Conservation (phyloP, 2,329 filamentous ascomycete genomes). For the Trichoderma guizhouense region DNA sequence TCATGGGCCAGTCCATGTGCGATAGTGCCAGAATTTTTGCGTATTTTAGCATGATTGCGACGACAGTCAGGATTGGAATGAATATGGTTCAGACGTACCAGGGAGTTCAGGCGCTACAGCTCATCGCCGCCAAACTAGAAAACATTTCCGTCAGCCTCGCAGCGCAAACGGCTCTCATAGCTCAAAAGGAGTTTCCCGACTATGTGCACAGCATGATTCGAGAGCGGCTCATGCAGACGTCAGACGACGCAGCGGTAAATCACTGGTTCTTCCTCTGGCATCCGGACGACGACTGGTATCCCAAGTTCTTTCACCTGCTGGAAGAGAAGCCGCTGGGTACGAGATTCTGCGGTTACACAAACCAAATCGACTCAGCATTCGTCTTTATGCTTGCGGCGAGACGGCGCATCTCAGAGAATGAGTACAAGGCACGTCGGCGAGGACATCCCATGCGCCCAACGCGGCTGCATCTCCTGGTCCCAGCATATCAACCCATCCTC, state of each 20-base stretch:
- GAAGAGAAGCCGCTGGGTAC: conserved; percentile 33
- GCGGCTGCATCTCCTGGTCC: conserved; percentile 37
- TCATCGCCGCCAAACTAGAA: conserved; percentile 35
- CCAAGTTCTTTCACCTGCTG: conserved; percentile 38
- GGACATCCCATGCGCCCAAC: conserved; percentile 26
- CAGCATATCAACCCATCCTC: conserved; percentile 38
- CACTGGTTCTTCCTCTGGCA: conserved; percentile 42
- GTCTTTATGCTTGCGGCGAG: conserved; percentile 39
- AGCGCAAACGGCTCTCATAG: conserved; percentile 36
- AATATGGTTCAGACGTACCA: conserved; percentile 37
- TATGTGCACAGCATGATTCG: conserved; percentile 37
- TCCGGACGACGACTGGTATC: conserved; percentile 42
- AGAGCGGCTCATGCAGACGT: conserved; percentile 34
- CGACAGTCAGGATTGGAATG: conserved; percentile 31
- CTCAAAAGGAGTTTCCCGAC: conserved; percentile 36
- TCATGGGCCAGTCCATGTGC: conserved; percentile 34
- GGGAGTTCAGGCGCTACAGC: conserved; percentile 34
- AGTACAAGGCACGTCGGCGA: conserved; percentile 24
- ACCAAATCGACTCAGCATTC: conserved; percentile 39
- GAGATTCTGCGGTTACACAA: conserved; percentile 39
- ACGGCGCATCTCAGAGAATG: conserved; percentile 26
- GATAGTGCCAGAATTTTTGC: conserved; percentile 32
- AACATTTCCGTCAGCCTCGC: conserved; percentile 33
- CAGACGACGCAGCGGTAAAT: conserved; percentile 28
- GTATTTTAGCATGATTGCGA: conserved; percentile 32